phyloP scores from a whole-genome alignment of 2,329 filamentous ascomycete species.

The Xylariaceae sp. region DNA sequence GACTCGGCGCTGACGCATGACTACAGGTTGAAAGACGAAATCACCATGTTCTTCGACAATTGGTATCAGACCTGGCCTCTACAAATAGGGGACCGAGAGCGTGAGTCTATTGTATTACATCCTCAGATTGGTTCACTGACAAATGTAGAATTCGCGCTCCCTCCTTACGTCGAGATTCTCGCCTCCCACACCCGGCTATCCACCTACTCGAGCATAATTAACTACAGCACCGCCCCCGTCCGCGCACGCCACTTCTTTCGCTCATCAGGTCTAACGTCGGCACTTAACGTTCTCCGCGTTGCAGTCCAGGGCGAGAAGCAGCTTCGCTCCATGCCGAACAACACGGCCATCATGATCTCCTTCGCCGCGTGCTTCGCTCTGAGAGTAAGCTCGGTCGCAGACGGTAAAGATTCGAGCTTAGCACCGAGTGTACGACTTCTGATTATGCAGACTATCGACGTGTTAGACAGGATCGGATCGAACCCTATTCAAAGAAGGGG shows the following conservation, averaged over 20 bases:
- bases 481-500: conserved; percentile 62
- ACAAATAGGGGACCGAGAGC: conserved; percentile 42
- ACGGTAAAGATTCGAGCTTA: conserved; percentile 49
- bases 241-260: conserved; percentile 70
- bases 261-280: conserved; percentile 64
- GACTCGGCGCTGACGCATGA: neutral
- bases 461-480: conserved; percentile 63
- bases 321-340: conserved; percentile 71
- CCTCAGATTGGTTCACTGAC: conserved; percentile 3
- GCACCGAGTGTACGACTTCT: conserved; percentile 59
- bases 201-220: conserved; percentile 70
- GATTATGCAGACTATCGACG: conserved; percentile 63
- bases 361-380: conserved; percentile 66
- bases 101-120: conserved; percentile 31
- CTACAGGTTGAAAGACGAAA: conserved; percentile 31
- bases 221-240: conserved; percentile 64
- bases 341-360: conserved; percentile 73
- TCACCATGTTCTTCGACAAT: conserved; percentile 31
- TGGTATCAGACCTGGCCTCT: conserved; percentile 45
- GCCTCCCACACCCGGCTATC: conserved; percentile 68
- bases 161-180: conserved; percentile 70
- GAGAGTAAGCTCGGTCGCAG: conserved; percentile 55
- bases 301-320: conserved; percentile 66
- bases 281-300: conserved; percentile 68
- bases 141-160: conserved; percentile 47